These are phyloP conservation scores for Sporothrix pallida DNA, from an alignment of 2,329 filamentous ascomycete species.

Conservation along the genomic window DNA sequence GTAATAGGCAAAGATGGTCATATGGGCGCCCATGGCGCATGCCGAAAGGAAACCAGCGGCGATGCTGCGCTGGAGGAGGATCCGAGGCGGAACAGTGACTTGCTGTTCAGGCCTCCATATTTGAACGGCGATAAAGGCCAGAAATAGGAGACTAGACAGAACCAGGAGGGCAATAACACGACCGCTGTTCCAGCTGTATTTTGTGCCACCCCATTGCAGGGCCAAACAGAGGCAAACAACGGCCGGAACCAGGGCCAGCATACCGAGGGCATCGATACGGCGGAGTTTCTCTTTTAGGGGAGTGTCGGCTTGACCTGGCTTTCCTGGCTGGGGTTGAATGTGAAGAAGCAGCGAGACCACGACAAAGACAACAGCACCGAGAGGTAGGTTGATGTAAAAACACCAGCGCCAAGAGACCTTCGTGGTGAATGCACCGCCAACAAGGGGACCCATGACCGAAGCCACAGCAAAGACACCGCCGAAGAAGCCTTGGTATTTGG, in stretches of 20 bases:
- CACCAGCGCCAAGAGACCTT: conserved; percentile 49
- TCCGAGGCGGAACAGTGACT: conserved; percentile 50
- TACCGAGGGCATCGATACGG: conserved; percentile 42
- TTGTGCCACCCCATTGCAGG: conserved; percentile 51
- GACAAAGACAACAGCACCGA: conserved; percentile 44
- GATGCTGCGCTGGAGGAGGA: conserved; percentile 44
- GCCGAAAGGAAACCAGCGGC: neutral
- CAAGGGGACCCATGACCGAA: conserved; percentile 47
- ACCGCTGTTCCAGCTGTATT: conserved; percentile 44
- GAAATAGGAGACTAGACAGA: conserved; percentile 40
- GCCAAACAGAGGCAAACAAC: conserved; percentile 53
- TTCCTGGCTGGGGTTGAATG: conserved; percentile 37
- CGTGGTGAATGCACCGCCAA: conserved; percentile 49
- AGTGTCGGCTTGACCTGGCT: neutral
- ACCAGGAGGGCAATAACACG: conserved; percentile 46
- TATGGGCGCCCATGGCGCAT: conserved; percentile 25
- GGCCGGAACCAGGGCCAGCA: conserved; percentile 38
- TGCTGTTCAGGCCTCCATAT: conserved; percentile 43
- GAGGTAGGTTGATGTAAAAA: conserved; percentile 50
- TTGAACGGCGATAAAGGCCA: conserved; percentile 44
- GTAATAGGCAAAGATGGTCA: conserved; percentile 35
- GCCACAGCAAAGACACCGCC: conserved; percentile 47
- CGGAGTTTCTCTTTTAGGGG: conserved; percentile 45
- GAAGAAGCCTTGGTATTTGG: conserved; percentile 46
- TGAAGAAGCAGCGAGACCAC: conserved; percentile 43